Evolutionary conservation across 78 protist genomes (phyloP), one percentile per base, ranked within the genome.

Genomic region (Guillardia theta): DNA sequence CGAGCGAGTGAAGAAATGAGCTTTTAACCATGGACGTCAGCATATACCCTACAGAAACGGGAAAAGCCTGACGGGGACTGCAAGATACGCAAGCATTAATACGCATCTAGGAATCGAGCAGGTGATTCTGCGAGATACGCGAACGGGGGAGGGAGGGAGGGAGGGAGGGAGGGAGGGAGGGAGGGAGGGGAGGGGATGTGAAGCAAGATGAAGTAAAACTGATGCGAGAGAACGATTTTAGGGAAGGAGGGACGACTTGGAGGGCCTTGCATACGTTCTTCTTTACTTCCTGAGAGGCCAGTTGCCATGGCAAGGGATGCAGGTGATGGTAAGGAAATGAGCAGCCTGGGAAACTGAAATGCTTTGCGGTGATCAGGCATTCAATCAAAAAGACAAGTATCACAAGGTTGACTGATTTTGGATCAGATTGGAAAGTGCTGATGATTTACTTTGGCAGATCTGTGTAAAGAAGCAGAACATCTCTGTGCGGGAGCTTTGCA

Each of bases 11-110:
- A n/a, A n/a, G n/a, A n/a, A n/a, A n/a, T n/a, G n/a, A n/a, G n/a
- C n/a, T n/a, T n/a, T n/a, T n/a, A n/a, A n/a, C n/a, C n/a, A n/a
- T n/a, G n/a, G n/a, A n/a, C n/a, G 96, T 53, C 96, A 96, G 92
- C 99, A 99, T 95, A 98, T 98, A 48, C 98, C 98, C 0, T 99
- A 98, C 94, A 95, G 98, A 18, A 99, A 98, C 64, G 48, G 97
- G 95, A 98, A 98, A 96, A 97, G 95, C 64, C 97, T 99, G 36
- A 99, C 99, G 6, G 99, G 99, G 47, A 99, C 99, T 0, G 99
- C 99, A 4, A 96, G 99, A 19, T 98, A 98, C 93, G 98, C 98
- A 6, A 54, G 94, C 33, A 95, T 98, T 95, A 97, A 98, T 95
- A 97, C 99, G 12, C 99, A 99, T 53, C 96, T 96, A 21, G 99